phyloP scores from a whole-genome alignment of 148 eudicot species.

The Pharnaceum exiguum region DNA sequence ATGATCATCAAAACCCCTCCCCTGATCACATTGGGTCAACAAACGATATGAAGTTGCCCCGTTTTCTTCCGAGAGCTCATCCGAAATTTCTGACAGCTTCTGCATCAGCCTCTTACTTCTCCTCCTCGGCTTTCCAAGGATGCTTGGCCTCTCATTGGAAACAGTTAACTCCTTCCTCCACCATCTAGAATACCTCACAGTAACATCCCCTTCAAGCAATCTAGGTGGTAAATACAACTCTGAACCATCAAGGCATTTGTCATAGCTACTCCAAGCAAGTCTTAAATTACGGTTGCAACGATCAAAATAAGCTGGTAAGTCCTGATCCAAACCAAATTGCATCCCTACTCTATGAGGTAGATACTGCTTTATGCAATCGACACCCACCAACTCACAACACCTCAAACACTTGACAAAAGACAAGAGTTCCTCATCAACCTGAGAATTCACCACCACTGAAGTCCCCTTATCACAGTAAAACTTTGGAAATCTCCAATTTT shows the following conservation, averaged over 20 bases:
- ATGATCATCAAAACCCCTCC: too few relatives aligned
- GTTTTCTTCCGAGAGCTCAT: too few relatives aligned
- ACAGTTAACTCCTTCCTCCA: too few relatives aligned
- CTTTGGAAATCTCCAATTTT: slow-evolving; percentile 18
- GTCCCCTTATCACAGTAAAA: slow-evolving; percentile 14
- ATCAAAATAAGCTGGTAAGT: slow-evolving; percentile 24
- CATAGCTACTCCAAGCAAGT: slow-evolving; percentile 13
- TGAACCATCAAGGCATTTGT: slow-evolving; percentile 5
- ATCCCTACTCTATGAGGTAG: slow-evolving; percentile 43
- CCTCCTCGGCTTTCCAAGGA: too few relatives aligned
- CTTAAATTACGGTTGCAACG: slow-evolving; percentile 8
- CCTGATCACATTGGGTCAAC: too few relatives aligned
- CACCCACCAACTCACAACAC: slow-evolving; percentile 36
- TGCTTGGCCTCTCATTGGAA: too few relatives aligned
- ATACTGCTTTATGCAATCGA: slow-evolving; percentile 34
- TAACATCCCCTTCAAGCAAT: slow-evolving; percentile 9
- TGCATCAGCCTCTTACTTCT: too few relatives aligned
- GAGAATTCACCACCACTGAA: slow-evolving; percentile 5
- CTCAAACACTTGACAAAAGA: slow-evolving; percentile 29
- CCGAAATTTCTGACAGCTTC: too few relatives aligned
- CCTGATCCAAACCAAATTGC: slow-evolving; percentile 59
- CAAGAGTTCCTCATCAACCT: slow-evolving; percentile 3
- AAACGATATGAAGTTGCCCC: too few relatives aligned
- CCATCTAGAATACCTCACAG: slow-evolving; percentile 6
- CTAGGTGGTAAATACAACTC: slow-evolving; percentile 7